Base-by-base conservation (phyloP, 257 asterid genomes). In the Solanum ossicruentum region DNA sequence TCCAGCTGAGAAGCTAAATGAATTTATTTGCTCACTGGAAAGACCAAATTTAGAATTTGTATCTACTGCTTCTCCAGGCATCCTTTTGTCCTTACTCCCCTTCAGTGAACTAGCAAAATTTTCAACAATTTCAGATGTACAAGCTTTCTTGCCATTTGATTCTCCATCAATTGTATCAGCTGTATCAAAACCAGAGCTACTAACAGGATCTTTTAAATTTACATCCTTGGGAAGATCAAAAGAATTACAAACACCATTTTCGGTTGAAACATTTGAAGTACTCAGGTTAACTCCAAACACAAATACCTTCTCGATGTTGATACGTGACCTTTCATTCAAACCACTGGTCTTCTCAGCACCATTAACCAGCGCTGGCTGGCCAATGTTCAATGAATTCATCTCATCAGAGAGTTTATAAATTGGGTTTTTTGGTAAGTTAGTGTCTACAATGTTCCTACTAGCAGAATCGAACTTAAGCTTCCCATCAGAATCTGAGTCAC, bases 301-400 rank as follows among this genome's bases (percentile, higher is more conserved):
- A 87, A 92, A 91, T 72, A 55, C 82, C 71, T 88, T 87, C 81
- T 87, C 78, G 57, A 66, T 18, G 85, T 82, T 32, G 67, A 82
- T 75, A 26, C 73, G n/a, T 49, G 84, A 87, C 80, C 87, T 87
- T 66, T 73, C 77, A 66, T 84, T 81, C 45, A 77, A 65, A 51
- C 23, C 84, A 72, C 67, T 80, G 39, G 86, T 58, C 86, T 89
- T 88, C 81, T 89, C 69, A 77, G 83, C 85, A 85, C 87, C 86
- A 45, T 51, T 72, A 51, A 23, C 66, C 58, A 84, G 85, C 81
- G 86, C 87, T 75, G 92, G 86, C 71, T 85, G 92, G 85, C 86
- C 91, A 69, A 96, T 81, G 41, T 90, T 91, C 86, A 94, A 87
- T 80, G 87, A 86, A 88, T 88, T 92, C 94, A 97, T 91, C 88